Evolutionary conservation across 2,329 filamentous ascomycete genomes (phyloP), one percentile per base, ranked within the genome.

Genomic region (Raffaelea ambrosiae): DNA sequence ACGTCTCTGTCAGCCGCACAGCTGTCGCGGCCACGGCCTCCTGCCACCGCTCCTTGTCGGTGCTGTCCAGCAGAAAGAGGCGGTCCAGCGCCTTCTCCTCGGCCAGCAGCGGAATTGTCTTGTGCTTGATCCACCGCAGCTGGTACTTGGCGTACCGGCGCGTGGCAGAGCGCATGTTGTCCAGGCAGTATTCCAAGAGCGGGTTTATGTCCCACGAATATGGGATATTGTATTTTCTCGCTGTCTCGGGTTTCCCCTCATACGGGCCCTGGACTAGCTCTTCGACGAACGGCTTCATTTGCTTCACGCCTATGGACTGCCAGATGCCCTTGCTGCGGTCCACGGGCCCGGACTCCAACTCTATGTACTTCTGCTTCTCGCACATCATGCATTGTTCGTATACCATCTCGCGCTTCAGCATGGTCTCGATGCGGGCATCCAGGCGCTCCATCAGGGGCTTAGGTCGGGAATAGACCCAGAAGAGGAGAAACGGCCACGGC

Each of bases 281-380:
- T 33, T 16, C 31, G 31, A 90, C 67, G 58, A 89, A 95, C 0
- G 79, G 73, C 49, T 86, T 76, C 60, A 97, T 85, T 60, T 98
- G 88, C 62, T 94, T 96, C 66, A 89, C 96, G 1, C 93, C 93
- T 52, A 98, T 98, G 1, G 90, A 93, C 46, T 95, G 86, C 89
- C 91, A 98, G 40, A 98, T 94, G 0, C 93, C 94, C 46, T 83
- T 81, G 1, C 79, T 86, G 54, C 80, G 74, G 59, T 97, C 88
- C 2, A 93, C 66, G 0, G 64, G 54, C 7, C 26, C 7, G 26
- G 26, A 7, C 26, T 29, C 26, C 26, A 29, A 13, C 26, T 29
- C 26, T 13, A 29, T 29, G 2, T 67, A 58, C 0, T 67, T 60
- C 0, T 61, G 53, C 18, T 59, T 60, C 2, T 58, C 47, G 51